Conservation (phyloP, 2,329 filamentous ascomycete species). For the Fusarium sp. region DNA sequence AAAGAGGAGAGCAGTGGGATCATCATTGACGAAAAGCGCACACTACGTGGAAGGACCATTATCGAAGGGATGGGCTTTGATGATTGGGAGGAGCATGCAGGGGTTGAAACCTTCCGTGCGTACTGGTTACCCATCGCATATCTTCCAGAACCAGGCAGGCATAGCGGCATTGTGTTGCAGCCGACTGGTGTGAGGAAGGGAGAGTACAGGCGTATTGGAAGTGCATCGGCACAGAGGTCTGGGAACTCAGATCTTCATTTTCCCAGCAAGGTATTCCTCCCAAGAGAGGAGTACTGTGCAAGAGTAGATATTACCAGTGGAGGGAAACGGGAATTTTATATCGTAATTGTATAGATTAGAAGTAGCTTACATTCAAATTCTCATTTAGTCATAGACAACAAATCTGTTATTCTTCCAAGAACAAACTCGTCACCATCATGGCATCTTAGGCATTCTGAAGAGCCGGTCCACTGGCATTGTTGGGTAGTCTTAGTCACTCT, state of each 20-base stretch:
- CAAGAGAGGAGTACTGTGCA: background rate
- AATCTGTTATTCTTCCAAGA: too few relatives aligned
- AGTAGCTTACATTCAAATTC: too few relatives aligned
- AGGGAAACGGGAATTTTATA: background rate
- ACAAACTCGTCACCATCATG: too few relatives aligned
- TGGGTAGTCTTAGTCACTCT: too few relatives aligned
- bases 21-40: background rate
- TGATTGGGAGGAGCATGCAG: background rate
- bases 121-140: background rate
- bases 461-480: too few relatives aligned
- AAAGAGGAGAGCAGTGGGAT: background rate
- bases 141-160: background rate
- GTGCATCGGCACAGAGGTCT: background rate
- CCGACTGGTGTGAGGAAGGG: background rate
- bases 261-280: background rate
- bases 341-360: background rate
- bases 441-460: too few relatives aligned
- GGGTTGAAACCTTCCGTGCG: background rate
- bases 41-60: background rate
- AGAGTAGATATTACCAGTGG: background rate
- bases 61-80: background rate
- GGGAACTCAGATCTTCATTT: background rate
- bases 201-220: background rate
- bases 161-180: background rate
- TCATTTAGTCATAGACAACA: too few relatives aligned